Evolutionary conservation across 1,284 basidiomycete species (phyloP).

Genomic region (Ustilago tritici): DNA sequence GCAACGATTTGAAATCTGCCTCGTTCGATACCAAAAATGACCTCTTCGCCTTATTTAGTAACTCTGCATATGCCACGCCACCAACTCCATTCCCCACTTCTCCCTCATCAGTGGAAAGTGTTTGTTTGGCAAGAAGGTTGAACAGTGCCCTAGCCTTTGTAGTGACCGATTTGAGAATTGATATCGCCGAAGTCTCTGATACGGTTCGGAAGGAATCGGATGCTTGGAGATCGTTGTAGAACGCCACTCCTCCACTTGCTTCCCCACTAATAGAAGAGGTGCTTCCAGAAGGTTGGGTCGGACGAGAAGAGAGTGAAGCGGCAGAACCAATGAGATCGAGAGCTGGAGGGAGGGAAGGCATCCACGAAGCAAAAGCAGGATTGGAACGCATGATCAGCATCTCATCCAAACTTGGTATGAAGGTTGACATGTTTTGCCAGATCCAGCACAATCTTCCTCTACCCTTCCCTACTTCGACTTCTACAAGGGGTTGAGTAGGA

Average conservation of each 20-base stretch:
- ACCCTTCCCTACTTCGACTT: background rate
- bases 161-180: slow-evolving; percentile 58
- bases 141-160: slow-evolving; percentile 56
- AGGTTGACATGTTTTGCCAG: slow-evolving; percentile 54
- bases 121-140: slow-evolving; percentile 45
- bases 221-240: slow-evolving; percentile 40
- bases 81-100: background rate
- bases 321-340: slow-evolving; percentile 40
- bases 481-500: background rate
- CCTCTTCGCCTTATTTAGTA: slow-evolving; percentile 45
- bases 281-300: background rate
- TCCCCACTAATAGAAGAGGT: background rate
- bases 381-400: slow-evolving; percentile 54
- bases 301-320: background rate
- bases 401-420: slow-evolving; percentile 38
- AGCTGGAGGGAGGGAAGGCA: slow-evolving; percentile 32
- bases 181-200: slow-evolving; percentile 49
- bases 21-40: slow-evolving; percentile 54
- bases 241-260: slow-evolving; percentile 8
- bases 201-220: slow-evolving; percentile 35
- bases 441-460: slow-evolving; percentile 39
- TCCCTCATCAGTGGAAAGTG: background rate
- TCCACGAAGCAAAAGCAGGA: slow-evolving; percentile 41
- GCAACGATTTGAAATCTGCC: slow-evolving; percentile 44
- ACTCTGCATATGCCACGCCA: slow-evolving; percentile 39